Evolutionary conservation across 1,284 basidiomycete genomes (phyloP), one percentile per base, ranked within the genome.

Genomic region (Leccinum griseonigrum): DNA sequence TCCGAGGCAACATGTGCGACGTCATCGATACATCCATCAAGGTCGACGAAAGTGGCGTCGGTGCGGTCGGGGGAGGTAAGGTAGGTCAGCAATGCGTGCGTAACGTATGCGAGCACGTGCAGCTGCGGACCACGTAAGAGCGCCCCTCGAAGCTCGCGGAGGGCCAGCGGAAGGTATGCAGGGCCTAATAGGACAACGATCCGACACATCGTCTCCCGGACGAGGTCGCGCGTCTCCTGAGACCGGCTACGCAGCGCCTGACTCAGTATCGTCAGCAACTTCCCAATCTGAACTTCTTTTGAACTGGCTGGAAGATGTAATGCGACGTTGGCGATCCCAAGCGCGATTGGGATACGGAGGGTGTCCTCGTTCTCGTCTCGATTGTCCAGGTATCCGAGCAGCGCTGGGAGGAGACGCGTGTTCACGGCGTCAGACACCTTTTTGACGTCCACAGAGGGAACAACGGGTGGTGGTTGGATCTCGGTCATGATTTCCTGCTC

Each of bases 111-210:
- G 32, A 98, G 82, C 13, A 98, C 87, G 69, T 99, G 96, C 0
- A 97, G 85, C 66, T 99, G 97, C 0, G 97, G 95, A 4, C 97
- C 97, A 10, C 96, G 92, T 57, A 87, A 74, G 16, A 99, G 84
- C 0, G 95, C 92, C 1, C 82, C 86, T 18, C 92, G 85, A 56
- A 98, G 81, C 74, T 98, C 96, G 31, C 85, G 86, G 55, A 98
- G 77, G 29, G 94, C 81, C 26, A 86, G 75, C 0, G 88, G 83
- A 3, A 99, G 84, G 73, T 92, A 94, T 1, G 80, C 74, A 0
- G 91, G 84, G 0, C 94, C 95, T 5, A 97, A 78, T 29, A 83
- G 82, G 32, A 90, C 80, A 3, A 87, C 87, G 58, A 99, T 95
- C 61, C 91, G 92, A 72, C 88, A 89, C 6, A 98, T 77, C 0